Percentiles rank a stretch among this genome's conserved stretches.
Evolutionary conservation across 768 basidiomycete species (phyloP).

Genomic region (Phaeotremella fagi): DNA sequence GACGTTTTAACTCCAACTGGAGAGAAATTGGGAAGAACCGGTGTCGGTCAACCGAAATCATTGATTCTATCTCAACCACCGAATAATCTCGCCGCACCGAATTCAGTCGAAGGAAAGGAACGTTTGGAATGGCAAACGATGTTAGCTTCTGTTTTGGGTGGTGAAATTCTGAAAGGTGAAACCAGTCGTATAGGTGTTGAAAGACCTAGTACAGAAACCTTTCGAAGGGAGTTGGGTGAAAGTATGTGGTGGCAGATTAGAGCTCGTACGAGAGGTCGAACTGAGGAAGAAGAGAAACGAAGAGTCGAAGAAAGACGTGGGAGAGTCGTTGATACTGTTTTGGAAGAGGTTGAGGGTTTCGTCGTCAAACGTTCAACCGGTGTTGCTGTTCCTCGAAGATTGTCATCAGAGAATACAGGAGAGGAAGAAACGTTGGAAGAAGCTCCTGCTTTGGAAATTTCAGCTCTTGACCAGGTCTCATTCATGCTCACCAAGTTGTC

Average conservation of each 20-base stretch:
- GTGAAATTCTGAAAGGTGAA: conserved; percentile 91
- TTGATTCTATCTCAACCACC: not conserved
- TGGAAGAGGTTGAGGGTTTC: conserved; percentile 78
- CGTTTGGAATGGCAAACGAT: conserved; percentile 93
- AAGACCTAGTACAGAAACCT: conserved; percentile 59
- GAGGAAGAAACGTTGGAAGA: not conserved
- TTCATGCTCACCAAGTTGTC: conserved; percentile 68
- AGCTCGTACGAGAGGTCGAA: conserved; percentile 73
- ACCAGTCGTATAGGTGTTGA: conserved; percentile 83
- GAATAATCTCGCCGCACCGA: conserved; percentile 54
- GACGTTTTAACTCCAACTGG: not conserved
- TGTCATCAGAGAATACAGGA: not conserved
- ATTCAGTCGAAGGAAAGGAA: conserved; percentile 69
- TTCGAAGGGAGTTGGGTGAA: conserved; percentile 43
- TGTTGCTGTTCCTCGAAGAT: not conserved
- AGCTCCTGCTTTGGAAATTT: conserved; percentile 9
- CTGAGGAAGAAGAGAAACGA: conserved; percentile 74
- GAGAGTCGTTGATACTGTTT: conserved; percentile 71
- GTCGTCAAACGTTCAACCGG: conserved; percentile 51
- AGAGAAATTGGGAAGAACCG: conserved; percentile 13
- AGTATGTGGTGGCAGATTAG: conserved; percentile 81
- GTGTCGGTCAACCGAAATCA: not conserved
- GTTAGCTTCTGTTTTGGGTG: conserved; percentile 85
- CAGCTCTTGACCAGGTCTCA: conserved; percentile 44
- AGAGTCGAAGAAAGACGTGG: conserved; percentile 77